A percentile compares a stretch with the other conserved stretches of the same genome.
Evolutionary conservation across 371 early-diverging fungal genomes (phyloP).

Genomic region (Mycotypha africana): DNA sequence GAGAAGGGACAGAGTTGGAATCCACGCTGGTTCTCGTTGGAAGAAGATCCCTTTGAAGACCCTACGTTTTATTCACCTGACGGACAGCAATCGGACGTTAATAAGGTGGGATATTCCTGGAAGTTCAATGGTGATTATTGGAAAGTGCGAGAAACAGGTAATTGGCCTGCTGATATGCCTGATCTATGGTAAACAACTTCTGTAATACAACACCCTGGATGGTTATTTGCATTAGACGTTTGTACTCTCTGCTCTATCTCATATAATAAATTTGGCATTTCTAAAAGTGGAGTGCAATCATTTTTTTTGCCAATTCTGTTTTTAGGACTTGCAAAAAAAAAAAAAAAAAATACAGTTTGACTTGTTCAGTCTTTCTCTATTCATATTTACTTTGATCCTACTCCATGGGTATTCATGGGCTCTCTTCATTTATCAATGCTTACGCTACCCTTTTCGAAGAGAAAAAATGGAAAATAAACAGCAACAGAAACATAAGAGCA

Average conservation of each 20-base stretch:
- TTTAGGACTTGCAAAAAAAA: too few species aligned
- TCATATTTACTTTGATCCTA: too few species aligned
- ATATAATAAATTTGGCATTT: too few species aligned
- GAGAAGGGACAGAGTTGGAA: not conserved
- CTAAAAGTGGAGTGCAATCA: too few species aligned
- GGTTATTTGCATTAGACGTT: too few species aligned
- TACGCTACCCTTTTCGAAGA: slow-evolving; percentile 13
- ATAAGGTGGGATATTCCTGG: slow-evolving; percentile 50
- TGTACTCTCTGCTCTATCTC: too few species aligned
- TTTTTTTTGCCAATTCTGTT: too few species aligned
- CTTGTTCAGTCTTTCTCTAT: too few species aligned
- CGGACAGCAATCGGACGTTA: slow-evolving; percentile 1
- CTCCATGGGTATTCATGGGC: slow-evolving; percentile 39
- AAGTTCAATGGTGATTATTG: slow-evolving; percentile 74
- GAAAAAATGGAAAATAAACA: not conserved
- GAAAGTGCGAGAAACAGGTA: slow-evolving; percentile 52
- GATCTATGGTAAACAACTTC: slow-evolving; percentile 4
- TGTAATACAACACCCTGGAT: too few species aligned
- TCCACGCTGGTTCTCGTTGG: slow-evolving; percentile 5
- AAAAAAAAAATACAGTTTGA: too few species aligned
- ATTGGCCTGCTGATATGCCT: slow-evolving; percentile 46
- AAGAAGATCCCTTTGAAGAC: not conserved
- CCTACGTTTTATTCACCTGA: not conserved
- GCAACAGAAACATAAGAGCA: not conserved
- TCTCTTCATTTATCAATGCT: slow-evolving; percentile 29